Evolutionary conservation across 2,329 filamentous ascomycete species (phyloP).

Genomic region (Alternaria arbusti): DNA sequence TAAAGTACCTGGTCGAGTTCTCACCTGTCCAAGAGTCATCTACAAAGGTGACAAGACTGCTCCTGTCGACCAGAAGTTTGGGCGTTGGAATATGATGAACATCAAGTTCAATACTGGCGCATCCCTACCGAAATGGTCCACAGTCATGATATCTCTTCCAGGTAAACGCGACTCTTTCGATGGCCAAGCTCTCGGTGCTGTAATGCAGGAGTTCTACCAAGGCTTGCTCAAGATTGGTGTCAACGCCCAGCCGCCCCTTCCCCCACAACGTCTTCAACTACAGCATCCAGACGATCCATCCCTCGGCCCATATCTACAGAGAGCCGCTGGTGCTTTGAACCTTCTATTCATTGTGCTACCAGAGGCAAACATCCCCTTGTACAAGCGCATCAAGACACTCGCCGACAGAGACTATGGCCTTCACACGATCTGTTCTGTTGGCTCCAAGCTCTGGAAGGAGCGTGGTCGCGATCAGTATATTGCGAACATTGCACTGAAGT

Average conservation of each 20-base stretch:
- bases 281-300: too few species aligned
- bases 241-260: conserved; percentile 1
- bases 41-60: conserved; percentile 56
- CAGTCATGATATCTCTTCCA: too few species aligned
- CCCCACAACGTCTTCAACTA: conserved; percentile 8
- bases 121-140: too few species aligned
- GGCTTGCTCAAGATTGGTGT: conserved; percentile 17
- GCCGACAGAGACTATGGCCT: conserved; percentile 28
- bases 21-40: conserved; percentile 63
- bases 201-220: conserved; percentile 19
- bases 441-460: conserved; percentile 47
- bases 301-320: conserved; percentile 5
- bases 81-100: conserved; percentile 61
- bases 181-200: not conserved
- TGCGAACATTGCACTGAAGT: conserved; percentile 63
- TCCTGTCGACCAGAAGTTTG: conserved; percentile 47
- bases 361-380: conserved; percentile 21
- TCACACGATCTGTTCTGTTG: conserved; percentile 30
- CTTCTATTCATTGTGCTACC: conserved; percentile 27
- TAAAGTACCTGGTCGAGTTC: conserved; percentile 72
- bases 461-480: conserved; percentile 46
- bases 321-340: conserved; percentile 1
- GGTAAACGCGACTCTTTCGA: too few species aligned
- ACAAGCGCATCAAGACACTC: conserved; percentile 32
- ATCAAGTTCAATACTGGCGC: conserved; percentile 33